phyloP scores from a whole-genome alignment of 2,329 filamentous ascomycete species.

The Arthrinium puccinioides region DNA sequence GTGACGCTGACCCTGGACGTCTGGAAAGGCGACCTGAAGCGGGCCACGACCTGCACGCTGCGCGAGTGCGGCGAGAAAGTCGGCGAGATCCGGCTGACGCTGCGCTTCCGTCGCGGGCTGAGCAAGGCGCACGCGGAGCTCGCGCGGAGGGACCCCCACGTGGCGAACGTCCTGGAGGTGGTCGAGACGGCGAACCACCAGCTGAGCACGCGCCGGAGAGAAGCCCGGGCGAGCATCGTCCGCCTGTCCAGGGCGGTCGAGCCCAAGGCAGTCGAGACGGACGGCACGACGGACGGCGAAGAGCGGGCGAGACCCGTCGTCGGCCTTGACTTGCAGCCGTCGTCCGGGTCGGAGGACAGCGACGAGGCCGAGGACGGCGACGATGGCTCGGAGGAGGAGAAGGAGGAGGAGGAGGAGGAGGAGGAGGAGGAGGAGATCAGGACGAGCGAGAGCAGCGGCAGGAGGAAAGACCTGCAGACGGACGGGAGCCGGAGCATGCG shows the following conservation, averaged over 20 bases:
- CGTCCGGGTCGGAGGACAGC: not conserved
- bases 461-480: not conserved
- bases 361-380: not conserved
- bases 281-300: not conserved
- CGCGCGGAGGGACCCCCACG: not conserved
- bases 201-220: not conserved
- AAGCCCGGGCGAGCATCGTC: not conserved
- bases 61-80: not conserved
- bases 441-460: not conserved
- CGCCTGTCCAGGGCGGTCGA: not conserved
- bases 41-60: slow-evolving; percentile 1
- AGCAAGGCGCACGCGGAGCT: not conserved
- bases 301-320: not conserved
- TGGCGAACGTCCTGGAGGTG: slow-evolving; percentile 2
- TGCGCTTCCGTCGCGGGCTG: not conserved
- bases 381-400: not conserved
- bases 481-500: not conserved
- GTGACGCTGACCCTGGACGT: not conserved
- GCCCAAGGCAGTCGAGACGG: not conserved
- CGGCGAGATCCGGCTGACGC: not conserved
- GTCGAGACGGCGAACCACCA: slow-evolving; percentile 3
- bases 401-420: not conserved
- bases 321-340: too few species aligned
- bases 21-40: slow-evolving; percentile 4
- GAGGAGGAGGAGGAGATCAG: not conserved